Evolutionary conservation across 805 yeast species (phyloP), one percentile per base, ranked within the genome.

Genomic region (Wickerhamomyces pijperi): DNA sequence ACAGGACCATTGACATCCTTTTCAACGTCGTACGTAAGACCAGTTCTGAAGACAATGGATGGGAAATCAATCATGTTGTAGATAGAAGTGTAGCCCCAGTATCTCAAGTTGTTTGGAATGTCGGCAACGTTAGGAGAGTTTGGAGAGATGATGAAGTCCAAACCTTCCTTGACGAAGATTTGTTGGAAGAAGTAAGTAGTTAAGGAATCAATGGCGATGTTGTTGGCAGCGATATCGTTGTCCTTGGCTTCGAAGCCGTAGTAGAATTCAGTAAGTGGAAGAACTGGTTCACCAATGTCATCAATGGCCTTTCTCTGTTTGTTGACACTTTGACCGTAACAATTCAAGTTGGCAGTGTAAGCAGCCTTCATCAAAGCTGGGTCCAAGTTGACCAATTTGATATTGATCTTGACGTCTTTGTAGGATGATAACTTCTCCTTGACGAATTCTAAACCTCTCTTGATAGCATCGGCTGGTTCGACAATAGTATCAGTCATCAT

Each of bases 1-100:
- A 68, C 43, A 25, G 29, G 23, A 21, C 23, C 23, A 21, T 21
- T 21, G 9, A 21, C 23, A 21, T 21, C 23, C 23, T 21, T 21
- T 8, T 48, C 41, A 18, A 78, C 73, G 54, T 78, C 83, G 51
- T 69, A 82, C 46, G 56, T 62, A 46, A 77, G 58, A 9, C 82
- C 82, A 3, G 84, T 75, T 51, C 78, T 84, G 60, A 75, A 65
- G 5, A 70, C 67, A 46, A 79, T 67, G 33, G 78, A 75, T 35
- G 94, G 92, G 56, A 77, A 70, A 56, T 82, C 92, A 43, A 81
- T 58, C 43, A 82, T 50, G 59, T 82, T 82, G 70, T 74, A 83
- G 50, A 80, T 68, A 3, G 87, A 64, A 11, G 88, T 78, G 65
- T 83, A 83, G 15, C 85, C 79, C 88, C 92, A 83, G 58, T 79